phyloP scores from a whole-genome alignment of 176 grass and related monocot species.

The Musa troglodytarum region DNA sequence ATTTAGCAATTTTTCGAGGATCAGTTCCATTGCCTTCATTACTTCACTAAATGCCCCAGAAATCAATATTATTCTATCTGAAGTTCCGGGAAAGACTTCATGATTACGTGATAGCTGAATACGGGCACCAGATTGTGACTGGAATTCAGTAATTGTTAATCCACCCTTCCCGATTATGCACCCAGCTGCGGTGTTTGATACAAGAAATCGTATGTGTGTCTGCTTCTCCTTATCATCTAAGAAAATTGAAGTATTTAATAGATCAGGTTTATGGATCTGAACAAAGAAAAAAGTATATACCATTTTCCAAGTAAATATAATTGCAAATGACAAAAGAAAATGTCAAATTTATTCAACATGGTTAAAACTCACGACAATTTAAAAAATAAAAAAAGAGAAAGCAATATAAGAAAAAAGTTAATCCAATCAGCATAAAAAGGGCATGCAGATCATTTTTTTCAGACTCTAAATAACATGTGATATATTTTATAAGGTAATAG shows the following conservation, averaged over 20 bases:
- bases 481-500: no score
- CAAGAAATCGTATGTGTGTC: conserved; percentile 72
- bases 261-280: no score
- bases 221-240: conserved; percentile 76
- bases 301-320: neutral
- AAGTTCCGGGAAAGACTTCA: conserved; percentile 86
- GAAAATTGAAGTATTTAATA: neutral
- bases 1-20: conserved; percentile 80
- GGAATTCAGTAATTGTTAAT: conserved; percentile 86
- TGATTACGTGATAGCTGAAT: conserved; percentile 86
- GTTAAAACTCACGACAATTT: neutral
- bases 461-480: no score
- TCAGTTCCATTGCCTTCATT: conserved; percentile 86
- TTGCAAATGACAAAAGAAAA: neutral
- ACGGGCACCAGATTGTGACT: conserved; percentile 76
- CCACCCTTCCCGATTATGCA: conserved; percentile 93
- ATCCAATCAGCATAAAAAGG: no score
- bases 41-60: conserved; percentile 79
- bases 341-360: neutral
- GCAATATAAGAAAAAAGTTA: no score
- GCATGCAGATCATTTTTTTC: no score
- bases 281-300: no score
- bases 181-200: conserved; percentile 79
- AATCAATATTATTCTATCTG: conserved; percentile 86
- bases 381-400: neutral